Conservation (phyloP, 352 stramenopile species). For the Thalassiosira gravida region DNA sequence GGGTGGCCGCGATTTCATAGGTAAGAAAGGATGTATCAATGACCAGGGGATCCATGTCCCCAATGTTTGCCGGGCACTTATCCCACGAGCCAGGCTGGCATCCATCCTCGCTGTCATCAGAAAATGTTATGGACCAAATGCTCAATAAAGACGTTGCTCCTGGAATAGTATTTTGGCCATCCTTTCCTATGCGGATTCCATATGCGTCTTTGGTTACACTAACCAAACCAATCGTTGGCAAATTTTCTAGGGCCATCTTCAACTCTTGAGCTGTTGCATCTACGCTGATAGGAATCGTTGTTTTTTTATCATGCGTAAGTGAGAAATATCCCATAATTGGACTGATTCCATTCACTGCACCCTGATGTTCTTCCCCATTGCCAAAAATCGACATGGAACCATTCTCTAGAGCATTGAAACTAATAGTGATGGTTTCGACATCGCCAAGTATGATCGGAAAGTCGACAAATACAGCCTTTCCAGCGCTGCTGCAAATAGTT, state of each 20-base stretch:
- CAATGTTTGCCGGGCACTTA: conserved; percentile 82
- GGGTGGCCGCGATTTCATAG: conserved; percentile 47
- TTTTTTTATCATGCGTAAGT: conserved; percentile 87
- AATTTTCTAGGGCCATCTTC: conserved; percentile 89
- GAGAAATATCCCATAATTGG: conserved; percentile 86
- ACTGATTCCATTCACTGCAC: conserved; percentile 72
- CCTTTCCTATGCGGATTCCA: conserved; percentile 39
- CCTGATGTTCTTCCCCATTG: conserved; percentile 42
- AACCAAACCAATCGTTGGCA: conserved; percentile 86
- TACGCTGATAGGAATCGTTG: conserved; percentile 88
- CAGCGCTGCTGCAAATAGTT: conserved; percentile 47
- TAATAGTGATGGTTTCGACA: conserved; percentile 66
- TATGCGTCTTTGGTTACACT: conserved; percentile 88
- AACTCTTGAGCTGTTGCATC: conserved; percentile 88
- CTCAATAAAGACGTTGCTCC: conserved; percentile 40
- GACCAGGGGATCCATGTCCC: conserved; percentile 86
- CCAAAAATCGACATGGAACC: conserved; percentile 52
- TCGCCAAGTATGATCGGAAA: conserved; percentile 86
- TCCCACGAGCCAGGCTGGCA: conserved; percentile 53
- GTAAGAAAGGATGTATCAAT: conserved; percentile 48
- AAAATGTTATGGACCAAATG: conserved; percentile 82
- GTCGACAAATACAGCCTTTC: conserved; percentile 86
- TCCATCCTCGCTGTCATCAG: conserved; percentile 48
- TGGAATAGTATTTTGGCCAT: conserved; percentile 50
- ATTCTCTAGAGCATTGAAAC: conserved; percentile 48